Conservation (phyloP, 345 rosid genomes). For the Pistacia integerrima region DNA sequence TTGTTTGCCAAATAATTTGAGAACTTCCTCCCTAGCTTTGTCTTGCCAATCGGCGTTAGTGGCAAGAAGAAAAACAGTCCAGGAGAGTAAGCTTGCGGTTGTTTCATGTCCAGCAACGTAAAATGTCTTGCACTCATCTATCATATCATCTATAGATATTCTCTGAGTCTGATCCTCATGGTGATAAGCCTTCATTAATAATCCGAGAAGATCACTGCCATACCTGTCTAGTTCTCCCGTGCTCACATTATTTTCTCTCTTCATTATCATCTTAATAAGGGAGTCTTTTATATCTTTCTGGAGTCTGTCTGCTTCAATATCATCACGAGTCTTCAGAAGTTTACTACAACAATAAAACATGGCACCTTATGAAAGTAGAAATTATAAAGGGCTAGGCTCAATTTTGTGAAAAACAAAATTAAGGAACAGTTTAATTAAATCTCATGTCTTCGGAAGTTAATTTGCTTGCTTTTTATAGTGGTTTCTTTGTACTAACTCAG, state of each 20-base stretch:
- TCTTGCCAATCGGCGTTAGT: conserved; percentile 45
- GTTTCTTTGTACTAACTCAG: no score
- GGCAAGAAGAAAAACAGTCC: conserved; percentile 42
- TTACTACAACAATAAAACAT: no score
- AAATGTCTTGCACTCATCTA: conserved; percentile 46
- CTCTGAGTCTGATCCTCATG: conserved; percentile 20
- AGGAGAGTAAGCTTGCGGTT: conserved; percentile 29
- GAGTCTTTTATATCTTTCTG: conserved; percentile 12
- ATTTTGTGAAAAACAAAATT: no score
- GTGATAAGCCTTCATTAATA: conserved; percentile 25
- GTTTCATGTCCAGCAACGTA: conserved; percentile 45
- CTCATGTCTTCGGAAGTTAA: no score
- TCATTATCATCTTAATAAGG: conserved; percentile 19
- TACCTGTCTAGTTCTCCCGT: conserved; percentile 11
- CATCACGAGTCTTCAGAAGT: no score
- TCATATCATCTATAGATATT: conserved; percentile 34
- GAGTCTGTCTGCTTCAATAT: neutral
- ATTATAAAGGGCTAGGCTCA: no score
- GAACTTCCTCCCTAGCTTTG: conserved; percentile 37
- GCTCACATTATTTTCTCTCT: conserved; percentile 23
- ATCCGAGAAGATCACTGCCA: conserved; percentile 35
- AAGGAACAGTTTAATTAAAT: no score
- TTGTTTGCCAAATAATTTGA: conserved; percentile 27
- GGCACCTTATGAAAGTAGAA: no score
- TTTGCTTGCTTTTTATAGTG: no score